phyloP scores from a whole-genome alignment of 2,329 filamentous ascomycete species.

The Hymenotorrendiella dingleyae region DNA sequence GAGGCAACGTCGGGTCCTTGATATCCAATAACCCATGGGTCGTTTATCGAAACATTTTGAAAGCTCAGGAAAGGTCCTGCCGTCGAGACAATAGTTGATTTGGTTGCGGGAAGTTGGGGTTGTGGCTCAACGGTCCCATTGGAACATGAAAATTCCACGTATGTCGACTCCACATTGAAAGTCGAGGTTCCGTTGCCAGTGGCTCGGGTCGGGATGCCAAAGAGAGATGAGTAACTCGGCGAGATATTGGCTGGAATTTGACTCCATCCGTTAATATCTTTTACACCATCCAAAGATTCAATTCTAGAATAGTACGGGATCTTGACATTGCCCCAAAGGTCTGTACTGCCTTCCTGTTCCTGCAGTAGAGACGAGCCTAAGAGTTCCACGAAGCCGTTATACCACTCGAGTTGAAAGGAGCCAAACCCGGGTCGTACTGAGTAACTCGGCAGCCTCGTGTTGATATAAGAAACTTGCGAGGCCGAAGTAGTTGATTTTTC shows the following conservation, averaged over 20 bases:
- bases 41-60: constrained; percentile 9
- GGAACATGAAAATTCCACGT: constrained; percentile 17
- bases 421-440: too few species aligned
- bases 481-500: constrained; percentile 9
- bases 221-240: constrained; percentile 17
- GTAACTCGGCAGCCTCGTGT: constrained; percentile 19
- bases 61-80: constrained; percentile 16
- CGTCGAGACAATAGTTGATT: constrained; percentile 14
- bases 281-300: not conserved
- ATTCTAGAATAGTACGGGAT: constrained; percentile 23
- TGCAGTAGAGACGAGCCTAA: too few species aligned
- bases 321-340: constrained; percentile 28
- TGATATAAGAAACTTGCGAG: constrained; percentile 17
- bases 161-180: constrained; percentile 19
- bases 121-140: constrained; percentile 8
- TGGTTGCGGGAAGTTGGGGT: not conserved
- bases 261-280: constrained; percentile 17
- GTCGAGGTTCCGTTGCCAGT: constrained; percentile 16
- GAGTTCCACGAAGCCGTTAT: constrained; percentile 16
- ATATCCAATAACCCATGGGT: constrained; percentile 19
- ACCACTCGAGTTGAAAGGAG: too few species aligned
- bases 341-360: constrained; percentile 14
- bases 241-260: constrained; percentile 9
- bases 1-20: constrained; percentile 15
- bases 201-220: constrained; percentile 19